Conservation (phyloP, 495 filamentous ascomycete species). For the Penicillium mononematosum region DNA sequence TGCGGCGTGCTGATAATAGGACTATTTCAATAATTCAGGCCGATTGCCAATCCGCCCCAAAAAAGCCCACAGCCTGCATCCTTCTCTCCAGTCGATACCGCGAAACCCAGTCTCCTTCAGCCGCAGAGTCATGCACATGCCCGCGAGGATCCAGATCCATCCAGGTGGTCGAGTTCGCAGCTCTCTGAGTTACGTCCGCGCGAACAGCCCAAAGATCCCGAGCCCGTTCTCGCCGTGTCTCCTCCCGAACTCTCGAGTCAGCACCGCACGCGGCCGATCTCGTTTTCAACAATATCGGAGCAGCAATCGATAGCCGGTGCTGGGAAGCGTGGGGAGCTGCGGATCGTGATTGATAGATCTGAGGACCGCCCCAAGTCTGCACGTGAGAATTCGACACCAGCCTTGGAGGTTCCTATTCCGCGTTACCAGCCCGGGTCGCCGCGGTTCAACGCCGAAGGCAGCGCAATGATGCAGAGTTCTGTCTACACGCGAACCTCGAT, state of each 20-base stretch:
- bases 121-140: slow-evolving; percentile 22
- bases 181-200: slow-evolving; percentile 46
- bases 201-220: slow-evolving; percentile 28
- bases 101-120: slow-evolving; percentile 37
- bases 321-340: slow-evolving; percentile 60
- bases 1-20: slow-evolving; percentile 26
- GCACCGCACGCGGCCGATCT: slow-evolving; percentile 55
- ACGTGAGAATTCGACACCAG: slow-evolving; percentile 52
- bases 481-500: slow-evolving; percentile 54
- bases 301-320: slow-evolving; percentile 35
- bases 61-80: slow-evolving; percentile 34
- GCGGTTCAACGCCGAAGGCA: slow-evolving; percentile 75
- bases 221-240: slow-evolving; percentile 29
- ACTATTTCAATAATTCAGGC: slow-evolving; percentile 31
- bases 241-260: slow-evolving; percentile 26
- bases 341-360: slow-evolving; percentile 80
- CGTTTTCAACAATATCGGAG: slow-evolving; percentile 63
- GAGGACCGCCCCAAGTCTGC: slow-evolving; percentile 65
- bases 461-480: slow-evolving; percentile 77
- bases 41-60: slow-evolving; percentile 47
- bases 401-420: slow-evolving; percentile 79
- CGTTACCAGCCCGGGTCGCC: slow-evolving; percentile 83
- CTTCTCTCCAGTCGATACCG: slow-evolving; percentile 33
- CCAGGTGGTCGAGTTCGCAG: slow-evolving; percentile 49
- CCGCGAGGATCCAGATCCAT: slow-evolving; percentile 36